Conservation (phyloP, 208 protist genomes). For the Trypanosoma caninum region DNA sequence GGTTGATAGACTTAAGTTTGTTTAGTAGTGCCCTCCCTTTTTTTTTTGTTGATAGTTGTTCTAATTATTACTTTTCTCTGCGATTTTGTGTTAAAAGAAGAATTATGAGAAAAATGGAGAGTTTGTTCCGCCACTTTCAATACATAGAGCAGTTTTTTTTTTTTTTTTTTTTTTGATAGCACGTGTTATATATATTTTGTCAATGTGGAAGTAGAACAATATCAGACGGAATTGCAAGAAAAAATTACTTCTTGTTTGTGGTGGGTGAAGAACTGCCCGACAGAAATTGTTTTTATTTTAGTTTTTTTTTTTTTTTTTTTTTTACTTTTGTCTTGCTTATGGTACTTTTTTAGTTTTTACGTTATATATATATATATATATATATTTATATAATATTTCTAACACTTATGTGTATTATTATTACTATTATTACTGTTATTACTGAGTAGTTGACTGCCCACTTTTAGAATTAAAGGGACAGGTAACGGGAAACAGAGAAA, state of each 20-base stretch:
- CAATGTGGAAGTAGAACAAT: background rate
- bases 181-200: slow-evolving; percentile 3
- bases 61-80: background rate
- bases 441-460: no score
- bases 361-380: slow-evolving; percentile 2
- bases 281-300: no score
- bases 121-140: no score
- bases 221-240: background rate
- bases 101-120: no score
- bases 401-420: background rate
- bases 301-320: no score
- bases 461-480: no score
- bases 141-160: no score
- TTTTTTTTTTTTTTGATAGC: background rate
- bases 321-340: no score
- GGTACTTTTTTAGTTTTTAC: background rate
- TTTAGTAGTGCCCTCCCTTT: background rate
- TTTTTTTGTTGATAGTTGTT: slow-evolving; percentile 1
- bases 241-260: background rate
- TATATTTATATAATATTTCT: background rate
- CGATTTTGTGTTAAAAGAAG: no score
- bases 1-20: background rate
- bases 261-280: no score
- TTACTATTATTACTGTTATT: no score
- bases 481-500: no score